Evolutionary conservation across 805 yeast genomes (phyloP).

Genomic region (Metschnikowia kunwiensis): DNA sequence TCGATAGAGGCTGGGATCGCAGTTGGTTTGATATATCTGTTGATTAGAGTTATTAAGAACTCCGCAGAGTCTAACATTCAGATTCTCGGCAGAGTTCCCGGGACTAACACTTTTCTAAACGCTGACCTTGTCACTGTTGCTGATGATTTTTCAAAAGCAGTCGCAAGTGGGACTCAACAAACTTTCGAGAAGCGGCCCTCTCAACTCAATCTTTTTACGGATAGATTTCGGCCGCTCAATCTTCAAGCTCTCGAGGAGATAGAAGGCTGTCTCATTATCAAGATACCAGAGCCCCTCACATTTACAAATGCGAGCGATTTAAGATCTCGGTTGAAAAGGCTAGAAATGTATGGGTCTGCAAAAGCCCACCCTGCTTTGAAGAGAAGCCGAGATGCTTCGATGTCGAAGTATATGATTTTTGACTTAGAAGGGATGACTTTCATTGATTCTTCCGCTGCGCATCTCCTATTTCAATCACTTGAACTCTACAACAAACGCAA

Average conservation of each 20-base stretch:
- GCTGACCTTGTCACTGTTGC: slow-evolving; percentile 30
- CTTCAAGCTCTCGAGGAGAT: slow-evolving; percentile 39
- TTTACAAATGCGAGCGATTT: slow-evolving; percentile 42
- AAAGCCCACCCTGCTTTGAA: slow-evolving; percentile 43
- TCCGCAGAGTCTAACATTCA: slow-evolving; percentile 82
- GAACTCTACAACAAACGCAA: slow-evolving; percentile 28
- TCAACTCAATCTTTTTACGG: slow-evolving; percentile 33
- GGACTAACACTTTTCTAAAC: slow-evolving; percentile 39
- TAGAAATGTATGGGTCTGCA: slow-evolving; percentile 43
- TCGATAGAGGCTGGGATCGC: slow-evolving; percentile 89
- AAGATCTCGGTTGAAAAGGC: slow-evolving; percentile 35
- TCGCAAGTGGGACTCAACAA: neutral
- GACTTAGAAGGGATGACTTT: slow-evolving; percentile 43
- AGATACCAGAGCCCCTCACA: slow-evolving; percentile 44
- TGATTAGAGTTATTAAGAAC: slow-evolving; percentile 74
- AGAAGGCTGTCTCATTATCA: slow-evolving; percentile 43
- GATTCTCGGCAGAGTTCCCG: slow-evolving; percentile 60
- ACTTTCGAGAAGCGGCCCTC: slow-evolving; percentile 10
- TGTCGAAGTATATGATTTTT: slow-evolving; percentile 42
- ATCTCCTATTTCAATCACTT: slow-evolving; percentile 31
- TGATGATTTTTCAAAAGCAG: neutral
- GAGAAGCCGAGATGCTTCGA: slow-evolving; percentile 31
- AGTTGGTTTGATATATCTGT: slow-evolving; percentile 78
- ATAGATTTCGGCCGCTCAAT: slow-evolving; percentile 34
- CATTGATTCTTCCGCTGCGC: slow-evolving; percentile 43